These are phyloP conservation scores for Brassica nigra DNA, from an alignment of 345 rosid species.

Conservation along the genomic window DNA sequence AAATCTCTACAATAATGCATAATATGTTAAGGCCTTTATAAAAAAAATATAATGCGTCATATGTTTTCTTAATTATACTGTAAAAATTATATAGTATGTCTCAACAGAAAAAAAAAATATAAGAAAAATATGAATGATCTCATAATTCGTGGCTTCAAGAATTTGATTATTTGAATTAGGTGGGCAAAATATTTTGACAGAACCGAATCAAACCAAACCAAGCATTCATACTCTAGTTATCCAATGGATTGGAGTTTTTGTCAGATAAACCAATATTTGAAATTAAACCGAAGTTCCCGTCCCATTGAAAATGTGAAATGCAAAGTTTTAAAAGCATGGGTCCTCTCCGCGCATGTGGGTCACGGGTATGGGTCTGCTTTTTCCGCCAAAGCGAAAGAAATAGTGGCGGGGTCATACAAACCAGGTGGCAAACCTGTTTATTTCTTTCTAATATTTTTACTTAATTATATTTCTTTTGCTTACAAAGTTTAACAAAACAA, in stretches of 20 bases:
- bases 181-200: background rate
- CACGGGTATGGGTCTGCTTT: background rate
- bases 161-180: background rate
- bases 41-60: background rate
- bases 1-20: background rate
- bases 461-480: constrained; percentile 15
- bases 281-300: background rate
- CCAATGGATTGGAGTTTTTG: background rate
- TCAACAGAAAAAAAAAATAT: background rate
- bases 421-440: constrained; percentile 33
- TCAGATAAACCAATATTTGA: background rate
- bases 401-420: constrained; percentile 27
- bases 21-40: no score
- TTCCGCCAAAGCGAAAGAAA: constrained; percentile 19
- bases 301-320: background rate
- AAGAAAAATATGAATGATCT: background rate
- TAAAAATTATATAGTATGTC: background rate
- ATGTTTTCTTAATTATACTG: background rate
- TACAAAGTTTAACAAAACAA: background rate
- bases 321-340: background rate
- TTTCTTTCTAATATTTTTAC: background rate
- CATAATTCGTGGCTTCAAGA: background rate
- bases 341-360: constrained; percentile 31
- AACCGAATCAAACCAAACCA: background rate
- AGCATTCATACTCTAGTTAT: background rate